These are phyloP conservation scores for Entophlyctis luteolus DNA, from an alignment of 192 early-diverging fungal species.

Conservation along the genomic window DNA sequence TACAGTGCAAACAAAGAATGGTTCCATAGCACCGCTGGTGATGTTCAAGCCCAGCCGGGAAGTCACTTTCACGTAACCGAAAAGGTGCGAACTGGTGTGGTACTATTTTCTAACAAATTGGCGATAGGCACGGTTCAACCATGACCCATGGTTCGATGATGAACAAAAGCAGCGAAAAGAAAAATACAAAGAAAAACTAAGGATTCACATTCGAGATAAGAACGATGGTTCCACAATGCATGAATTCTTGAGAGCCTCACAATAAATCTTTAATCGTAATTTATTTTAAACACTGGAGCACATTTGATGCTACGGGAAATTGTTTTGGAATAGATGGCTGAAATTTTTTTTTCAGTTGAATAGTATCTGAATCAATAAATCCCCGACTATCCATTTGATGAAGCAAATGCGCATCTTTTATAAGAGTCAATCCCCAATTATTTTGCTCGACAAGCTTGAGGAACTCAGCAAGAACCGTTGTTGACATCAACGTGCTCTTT, in stretches of 20 bases:
- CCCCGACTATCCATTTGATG: no score
- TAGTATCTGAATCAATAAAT: no score
- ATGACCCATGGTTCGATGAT: constrained; percentile 9
- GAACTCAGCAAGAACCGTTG: constrained; percentile 29
- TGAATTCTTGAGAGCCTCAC: no score
- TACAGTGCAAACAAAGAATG: constrained; percentile 12
- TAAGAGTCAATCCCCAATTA: constrained; percentile 23
- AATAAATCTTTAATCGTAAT: no score
- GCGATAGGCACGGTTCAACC: not conserved
- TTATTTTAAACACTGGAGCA: no score
- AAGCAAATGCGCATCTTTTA: constrained; percentile 12
- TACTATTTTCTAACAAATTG: no score
- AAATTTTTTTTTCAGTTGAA: no score
- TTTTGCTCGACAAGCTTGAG: constrained; percentile 26
- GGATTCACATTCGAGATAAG: not conserved
- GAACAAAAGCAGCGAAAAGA: not conserved
- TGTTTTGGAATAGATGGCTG: no score
- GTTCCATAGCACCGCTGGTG: not conserved
- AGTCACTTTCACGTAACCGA: not conserved
- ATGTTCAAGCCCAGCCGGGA: not conserved
- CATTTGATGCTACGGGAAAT: no score
- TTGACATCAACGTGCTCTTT: constrained; percentile 54
- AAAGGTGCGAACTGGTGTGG: not conserved
- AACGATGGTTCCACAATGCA: not conserved
- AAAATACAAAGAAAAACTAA: not conserved